Evolutionary conservation across 768 basidiomycete genomes (phyloP).

Genomic region (Boletus barrowsii): DNA sequence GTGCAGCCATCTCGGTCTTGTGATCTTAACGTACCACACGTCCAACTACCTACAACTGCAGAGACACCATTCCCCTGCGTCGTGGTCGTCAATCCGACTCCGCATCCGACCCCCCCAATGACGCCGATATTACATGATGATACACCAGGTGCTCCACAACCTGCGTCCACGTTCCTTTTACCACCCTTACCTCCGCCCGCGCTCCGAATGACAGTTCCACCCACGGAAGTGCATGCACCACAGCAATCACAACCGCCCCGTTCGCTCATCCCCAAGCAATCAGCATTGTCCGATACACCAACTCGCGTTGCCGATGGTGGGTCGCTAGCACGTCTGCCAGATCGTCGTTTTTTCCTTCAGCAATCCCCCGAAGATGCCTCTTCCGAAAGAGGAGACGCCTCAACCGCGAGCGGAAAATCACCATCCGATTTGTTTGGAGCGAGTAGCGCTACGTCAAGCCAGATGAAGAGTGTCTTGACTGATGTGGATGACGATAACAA

Average conservation of each 20-base stretch:
- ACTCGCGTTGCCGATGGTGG: constrained; percentile 18
- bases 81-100: constrained; percentile 72
- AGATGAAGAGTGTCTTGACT: constrained; percentile 21
- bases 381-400: constrained; percentile 33
- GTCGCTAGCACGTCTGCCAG: constrained; percentile 34
- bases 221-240: background rate
- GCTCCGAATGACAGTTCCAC: constrained; percentile 4
- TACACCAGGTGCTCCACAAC: constrained; percentile 21
- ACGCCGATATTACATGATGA: constrained; percentile 48
- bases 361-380: constrained; percentile 41
- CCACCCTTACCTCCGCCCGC: constrained; percentile 31
- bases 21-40: constrained; percentile 23
- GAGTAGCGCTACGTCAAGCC: constrained; percentile 36
- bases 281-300: constrained; percentile 1
- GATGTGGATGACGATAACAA: constrained; percentile 19
- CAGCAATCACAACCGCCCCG: constrained; percentile 22
- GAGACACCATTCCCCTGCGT: constrained; percentile 48
- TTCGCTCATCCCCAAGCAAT: constrained; percentile 2
- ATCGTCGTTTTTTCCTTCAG: constrained; percentile 44
- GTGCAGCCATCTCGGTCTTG: constrained; percentile 10
- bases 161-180: constrained; percentile 25
- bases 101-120: constrained; percentile 74
- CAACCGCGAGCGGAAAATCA: constrained; percentile 33
- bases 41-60: constrained; percentile 25
- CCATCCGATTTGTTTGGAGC: constrained; percentile 33